A percentile compares a stretch with the other conserved stretches of the same genome.
Conservation (phyloP, 164 flowering plant species). For the Sextonia rubra region DNA sequence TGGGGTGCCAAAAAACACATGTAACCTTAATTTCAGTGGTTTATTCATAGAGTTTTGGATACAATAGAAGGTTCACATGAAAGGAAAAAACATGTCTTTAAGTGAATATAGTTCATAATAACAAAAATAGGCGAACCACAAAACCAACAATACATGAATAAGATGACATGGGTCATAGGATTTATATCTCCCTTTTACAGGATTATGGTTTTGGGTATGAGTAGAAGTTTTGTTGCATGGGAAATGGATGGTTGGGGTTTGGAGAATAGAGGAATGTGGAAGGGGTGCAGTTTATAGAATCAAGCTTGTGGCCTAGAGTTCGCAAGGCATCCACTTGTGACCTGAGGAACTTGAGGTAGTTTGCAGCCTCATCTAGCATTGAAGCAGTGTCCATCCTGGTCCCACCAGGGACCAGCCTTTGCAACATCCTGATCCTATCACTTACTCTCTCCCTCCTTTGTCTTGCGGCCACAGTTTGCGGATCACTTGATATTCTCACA, state of each 20-base stretch:
- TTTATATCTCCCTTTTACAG: neutral
- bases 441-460: conserved; percentile 86
- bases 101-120: neutral
- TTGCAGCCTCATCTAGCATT: conserved; percentile 99
- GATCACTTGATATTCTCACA: conserved; percentile 80
- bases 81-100: too few relatives aligned
- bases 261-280: conserved; percentile 26
- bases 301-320: conserved; percentile 44
- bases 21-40: too few relatives aligned
- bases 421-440: conserved; percentile 79
- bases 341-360: conserved; percentile 79
- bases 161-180: neutral
- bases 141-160: neutral
- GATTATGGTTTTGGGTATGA: conserved; percentile 29
- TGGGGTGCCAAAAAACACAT: too few relatives aligned
- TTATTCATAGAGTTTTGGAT: neutral
- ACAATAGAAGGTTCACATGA: neutral
- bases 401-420: conserved; percentile 84
- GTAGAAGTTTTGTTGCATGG: conserved; percentile 42
- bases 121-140: neutral
- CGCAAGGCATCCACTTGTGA: conserved; percentile 74
- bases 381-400: conserved; percentile 97
- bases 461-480: conserved; percentile 95
- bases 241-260: conserved; percentile 36
- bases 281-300: conserved; percentile 21